These are phyloP conservation scores for Lipomyces orientalis DNA, from an alignment of 805 yeast genomes.

Conservation along the genomic window DNA sequence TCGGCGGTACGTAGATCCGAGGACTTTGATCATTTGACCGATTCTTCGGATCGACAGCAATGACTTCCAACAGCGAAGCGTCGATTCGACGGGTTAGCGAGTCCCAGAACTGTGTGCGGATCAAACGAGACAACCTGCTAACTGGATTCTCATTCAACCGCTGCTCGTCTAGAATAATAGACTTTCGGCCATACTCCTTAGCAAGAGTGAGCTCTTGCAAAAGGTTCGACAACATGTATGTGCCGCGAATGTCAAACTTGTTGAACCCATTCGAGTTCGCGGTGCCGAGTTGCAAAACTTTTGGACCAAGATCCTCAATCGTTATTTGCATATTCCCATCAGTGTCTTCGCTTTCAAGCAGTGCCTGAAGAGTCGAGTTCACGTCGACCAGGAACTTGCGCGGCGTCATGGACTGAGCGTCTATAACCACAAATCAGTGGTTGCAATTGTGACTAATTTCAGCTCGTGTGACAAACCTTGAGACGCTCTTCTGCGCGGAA, in stretches of 20 bases:
- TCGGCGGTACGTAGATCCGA: constrained; percentile 76
- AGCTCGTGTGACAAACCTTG: constrained; percentile 27
- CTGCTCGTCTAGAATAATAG: constrained; percentile 80
- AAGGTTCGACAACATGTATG: constrained; percentile 84
- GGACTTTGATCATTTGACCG: constrained; percentile 67
- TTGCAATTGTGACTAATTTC: background rate
- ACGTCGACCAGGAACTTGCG: constrained; percentile 76
- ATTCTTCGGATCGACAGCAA: constrained; percentile 82
- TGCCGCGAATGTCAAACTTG: constrained; percentile 77
- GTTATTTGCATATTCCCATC: constrained; percentile 85
- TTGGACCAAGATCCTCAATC: constrained; percentile 83
- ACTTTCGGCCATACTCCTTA: constrained; percentile 74
- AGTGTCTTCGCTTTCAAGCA: constrained; percentile 80
- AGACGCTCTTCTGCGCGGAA: constrained; percentile 35
- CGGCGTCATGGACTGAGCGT: constrained; percentile 37
- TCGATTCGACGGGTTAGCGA: constrained; percentile 74
- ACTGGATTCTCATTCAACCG: constrained; percentile 89
- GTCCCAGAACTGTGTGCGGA: constrained; percentile 80
- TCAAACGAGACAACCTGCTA: constrained; percentile 71
- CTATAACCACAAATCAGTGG: constrained; percentile 15
- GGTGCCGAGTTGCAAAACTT: constrained; percentile 79
- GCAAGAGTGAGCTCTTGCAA: constrained; percentile 90
- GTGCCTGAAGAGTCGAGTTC: constrained; percentile 69
- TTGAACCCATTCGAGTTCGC: constrained; percentile 83
- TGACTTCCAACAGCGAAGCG: constrained; percentile 62